phyloP scores from a whole-genome alignment of 2,329 filamentous ascomycete species.

The Hypomyces perniciosus region DNA sequence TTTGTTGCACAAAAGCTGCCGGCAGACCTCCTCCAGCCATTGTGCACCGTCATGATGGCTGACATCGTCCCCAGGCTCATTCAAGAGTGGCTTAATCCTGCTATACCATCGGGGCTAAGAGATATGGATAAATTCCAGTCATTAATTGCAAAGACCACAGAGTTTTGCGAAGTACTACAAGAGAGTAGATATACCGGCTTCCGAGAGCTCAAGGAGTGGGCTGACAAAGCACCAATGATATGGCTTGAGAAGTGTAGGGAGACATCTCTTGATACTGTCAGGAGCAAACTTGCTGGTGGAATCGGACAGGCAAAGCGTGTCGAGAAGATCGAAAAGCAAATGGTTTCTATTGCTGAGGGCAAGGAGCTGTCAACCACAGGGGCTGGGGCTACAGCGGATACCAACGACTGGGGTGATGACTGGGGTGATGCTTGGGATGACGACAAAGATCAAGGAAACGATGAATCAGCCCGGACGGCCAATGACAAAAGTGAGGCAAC shows the following conservation, averaged over 20 bases:
- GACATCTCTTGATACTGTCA: conserved; percentile 67
- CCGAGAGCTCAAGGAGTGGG: conserved; percentile 69
- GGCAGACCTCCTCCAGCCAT: conserved; percentile 46
- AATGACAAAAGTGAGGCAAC: conserved; percentile 15
- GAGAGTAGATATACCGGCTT: conserved; percentile 56
- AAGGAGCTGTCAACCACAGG: conserved; percentile 55
- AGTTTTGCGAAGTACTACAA: conserved; percentile 60
- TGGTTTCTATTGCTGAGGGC: conserved; percentile 62
- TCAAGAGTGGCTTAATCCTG: conserved; percentile 65
- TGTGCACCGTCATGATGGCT: conserved; percentile 67
- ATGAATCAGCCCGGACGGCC: conserved; percentile 16
- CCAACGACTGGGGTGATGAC: conserved; percentile 65
- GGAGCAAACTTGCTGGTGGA: conserved; percentile 60
- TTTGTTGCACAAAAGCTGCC: conserved; percentile 51
- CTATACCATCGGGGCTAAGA: conserved; percentile 67
- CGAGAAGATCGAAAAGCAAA: conserved; percentile 78
- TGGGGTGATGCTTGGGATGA: conserved; percentile 81
- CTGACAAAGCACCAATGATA: conserved; percentile 68
- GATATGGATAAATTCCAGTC: conserved; percentile 67
- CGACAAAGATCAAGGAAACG: conserved; percentile 43
- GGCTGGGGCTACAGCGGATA: conserved; percentile 36
- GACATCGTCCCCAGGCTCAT: conserved; percentile 63
- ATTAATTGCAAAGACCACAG: conserved; percentile 56
- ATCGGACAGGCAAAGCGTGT: conserved; percentile 64
- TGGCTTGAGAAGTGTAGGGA: conserved; percentile 86